Evolutionary conservation across 2,329 filamentous ascomycete species (phyloP).

Genomic region (Thielaviopsis euricoi): DNA sequence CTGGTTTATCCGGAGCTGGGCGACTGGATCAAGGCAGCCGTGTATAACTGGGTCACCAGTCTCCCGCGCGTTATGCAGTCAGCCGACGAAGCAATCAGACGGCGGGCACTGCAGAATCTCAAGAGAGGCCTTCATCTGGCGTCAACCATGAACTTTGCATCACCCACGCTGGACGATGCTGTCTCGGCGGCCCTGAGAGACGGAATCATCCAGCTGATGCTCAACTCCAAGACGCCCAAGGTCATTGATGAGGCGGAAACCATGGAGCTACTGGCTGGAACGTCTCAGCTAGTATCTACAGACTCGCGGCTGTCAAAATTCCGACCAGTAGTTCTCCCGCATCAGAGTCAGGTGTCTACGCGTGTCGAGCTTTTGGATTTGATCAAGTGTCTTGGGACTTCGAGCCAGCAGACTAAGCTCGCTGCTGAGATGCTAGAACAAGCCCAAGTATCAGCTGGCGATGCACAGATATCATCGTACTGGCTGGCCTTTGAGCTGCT

Average conservation of each 20-base stretch:
- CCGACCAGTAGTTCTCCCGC: constrained; percentile 41
- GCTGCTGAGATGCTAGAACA: constrained; percentile 49
- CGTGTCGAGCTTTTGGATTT: constrained; percentile 41
- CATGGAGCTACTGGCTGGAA: constrained; percentile 8
- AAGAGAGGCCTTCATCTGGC: constrained; percentile 54
- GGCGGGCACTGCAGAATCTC: constrained; percentile 58
- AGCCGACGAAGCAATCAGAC: constrained; percentile 64
- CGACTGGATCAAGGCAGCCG: constrained; percentile 48
- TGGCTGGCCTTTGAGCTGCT: constrained; percentile 68
- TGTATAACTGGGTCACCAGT: constrained; percentile 68
- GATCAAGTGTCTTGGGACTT: constrained; percentile 34
- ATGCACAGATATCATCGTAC: constrained; percentile 50
- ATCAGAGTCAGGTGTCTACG: constrained; percentile 50
- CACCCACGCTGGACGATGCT: constrained; percentile 48
- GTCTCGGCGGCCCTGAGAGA: constrained; percentile 57
- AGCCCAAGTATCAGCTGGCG: constrained; percentile 35
- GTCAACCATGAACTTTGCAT: constrained; percentile 44
- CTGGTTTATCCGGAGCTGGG: constrained; percentile 44
- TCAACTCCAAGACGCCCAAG: constrained; percentile 17
- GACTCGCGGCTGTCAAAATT: constrained; percentile 25
- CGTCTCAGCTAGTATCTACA: background rate
- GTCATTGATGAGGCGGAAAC: constrained; percentile 19
- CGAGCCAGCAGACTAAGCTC: constrained; percentile 43
- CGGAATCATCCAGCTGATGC: constrained; percentile 34
- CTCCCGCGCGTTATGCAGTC: constrained; percentile 71